phyloP scores from a whole-genome alignment of 2,329 filamentous ascomycete species.

The Hymenoscyphus linearis region DNA sequence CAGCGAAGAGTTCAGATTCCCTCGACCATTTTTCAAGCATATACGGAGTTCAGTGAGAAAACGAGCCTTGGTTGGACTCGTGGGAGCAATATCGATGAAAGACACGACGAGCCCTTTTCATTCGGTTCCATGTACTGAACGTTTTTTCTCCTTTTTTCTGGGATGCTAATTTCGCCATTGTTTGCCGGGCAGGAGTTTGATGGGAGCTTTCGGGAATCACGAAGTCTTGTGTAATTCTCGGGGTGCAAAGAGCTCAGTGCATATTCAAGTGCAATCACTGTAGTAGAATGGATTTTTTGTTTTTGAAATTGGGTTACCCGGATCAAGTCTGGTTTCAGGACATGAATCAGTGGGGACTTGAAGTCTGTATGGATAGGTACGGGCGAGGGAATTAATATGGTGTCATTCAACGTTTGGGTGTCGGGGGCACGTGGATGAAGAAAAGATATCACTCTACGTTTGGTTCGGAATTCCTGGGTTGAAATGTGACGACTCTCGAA shows the following conservation, averaged over 20 bases:
- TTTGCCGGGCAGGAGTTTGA: constrained; percentile 20
- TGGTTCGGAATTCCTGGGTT: constrained; percentile 6
- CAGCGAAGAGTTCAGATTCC: constrained; percentile 16
- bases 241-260: constrained; percentile 12
- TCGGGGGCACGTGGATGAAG: constrained; percentile 4
- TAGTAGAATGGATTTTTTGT: constrained; percentile 28
- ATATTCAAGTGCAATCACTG: constrained; percentile 18
- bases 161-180: constrained; percentile 8
- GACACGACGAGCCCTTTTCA: constrained; percentile 11
- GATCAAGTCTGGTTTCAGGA: constrained; percentile 4
- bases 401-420: constrained; percentile 10
- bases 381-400: constrained; percentile 23
- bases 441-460: constrained; percentile 6
- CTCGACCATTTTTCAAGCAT: constrained; percentile 30
- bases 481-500: constrained; percentile 6
- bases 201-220: constrained; percentile 12
- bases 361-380: constrained; percentile 22
- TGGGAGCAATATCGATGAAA: constrained; percentile 18
- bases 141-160: constrained; percentile 8
- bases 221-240: constrained; percentile 11
- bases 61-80: constrained; percentile 14
- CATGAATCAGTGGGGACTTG: background rate
- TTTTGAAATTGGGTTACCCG: constrained; percentile 9
- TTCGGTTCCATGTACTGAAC: constrained; percentile 24
- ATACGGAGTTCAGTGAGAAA: constrained; percentile 29